phyloP scores from a whole-genome alignment of 169 alveolate species.

The Plasmodium vivax region DNA sequence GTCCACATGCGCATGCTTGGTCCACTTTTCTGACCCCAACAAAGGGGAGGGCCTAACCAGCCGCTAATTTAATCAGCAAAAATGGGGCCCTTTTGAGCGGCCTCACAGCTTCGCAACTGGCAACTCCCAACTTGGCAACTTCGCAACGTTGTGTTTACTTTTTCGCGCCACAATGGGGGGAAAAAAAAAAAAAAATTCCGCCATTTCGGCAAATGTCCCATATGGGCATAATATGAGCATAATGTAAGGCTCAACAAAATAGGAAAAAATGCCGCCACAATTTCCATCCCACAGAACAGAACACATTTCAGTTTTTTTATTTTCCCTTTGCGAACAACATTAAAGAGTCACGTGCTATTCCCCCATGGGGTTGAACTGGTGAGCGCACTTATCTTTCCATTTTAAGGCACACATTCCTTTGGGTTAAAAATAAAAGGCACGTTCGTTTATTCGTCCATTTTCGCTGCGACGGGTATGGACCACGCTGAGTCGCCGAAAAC shows the following conservation, averaged over 20 bases:
- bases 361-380: background rate
- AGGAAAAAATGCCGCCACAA: background rate
- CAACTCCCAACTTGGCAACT: background rate
- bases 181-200: background rate
- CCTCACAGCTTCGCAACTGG: background rate
- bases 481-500: background rate
- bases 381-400: background rate
- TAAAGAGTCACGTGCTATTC: background rate
- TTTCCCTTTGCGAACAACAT: background rate
- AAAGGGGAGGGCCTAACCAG: background rate
- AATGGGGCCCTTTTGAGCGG: background rate
- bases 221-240: background rate
- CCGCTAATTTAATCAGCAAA: background rate
- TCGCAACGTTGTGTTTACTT: background rate
- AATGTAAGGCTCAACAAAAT: background rate
- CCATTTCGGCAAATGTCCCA: background rate
- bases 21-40: background rate
- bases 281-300: background rate
- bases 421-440: background rate
- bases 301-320: background rate
- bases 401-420: background rate
- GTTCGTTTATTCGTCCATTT: background rate
- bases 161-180: background rate
- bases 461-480: background rate
- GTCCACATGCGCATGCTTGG: background rate